Evolutionary conservation across 257 asterid species (phyloP), one percentile per base, ranked within the genome.

Genomic region (Ophiorrhiza pumila): DNA sequence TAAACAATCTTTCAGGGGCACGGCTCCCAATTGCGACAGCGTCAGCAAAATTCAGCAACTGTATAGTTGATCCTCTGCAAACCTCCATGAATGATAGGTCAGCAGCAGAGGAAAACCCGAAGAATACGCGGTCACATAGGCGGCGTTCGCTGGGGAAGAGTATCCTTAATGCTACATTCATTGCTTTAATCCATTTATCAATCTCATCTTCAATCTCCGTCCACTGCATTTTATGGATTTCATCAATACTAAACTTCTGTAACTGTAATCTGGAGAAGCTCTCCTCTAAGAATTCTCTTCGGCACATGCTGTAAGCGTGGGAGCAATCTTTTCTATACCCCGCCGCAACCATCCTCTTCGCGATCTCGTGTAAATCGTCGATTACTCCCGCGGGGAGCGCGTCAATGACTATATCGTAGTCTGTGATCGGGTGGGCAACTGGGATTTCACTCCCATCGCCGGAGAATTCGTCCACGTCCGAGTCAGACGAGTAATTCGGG

Each of bases 71-170:
- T 17, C 93, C 95, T 70, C 97, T 83, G 85, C 97, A 88, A 20
- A 95, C 98, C 85, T 92, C 99, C 98, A 92, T 92, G 78, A 88
- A 95, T 6, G 99, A 84, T 23, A 91, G 91, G 72, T 95, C 99
- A 14, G 94, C 81, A 18, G 90, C 93, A 0, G 94, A 79, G 22
- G 92, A 78, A 31, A 86, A 81, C 2, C 96, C 96, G 18, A 74
- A 81, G 80, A 91, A 93, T 10, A 89, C 81, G 0, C 98, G 94
- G 62, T 93, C 98, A 47, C 97, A 93, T 27, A 93, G 80, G 29
- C 96, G 93, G 6, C 97, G 92, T 76, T 95, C 99, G 65, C 98
- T 92, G 0, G 99, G 98, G 57, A 87, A 92, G 41, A 95, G 93
- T 52, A 95, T 90, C 61, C 96, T 78, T 0, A 95, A 79, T 0